Base-by-base conservation (phyloP, 1,139 yeast species). In the Magnusiomyces suaveolens region DNA sequence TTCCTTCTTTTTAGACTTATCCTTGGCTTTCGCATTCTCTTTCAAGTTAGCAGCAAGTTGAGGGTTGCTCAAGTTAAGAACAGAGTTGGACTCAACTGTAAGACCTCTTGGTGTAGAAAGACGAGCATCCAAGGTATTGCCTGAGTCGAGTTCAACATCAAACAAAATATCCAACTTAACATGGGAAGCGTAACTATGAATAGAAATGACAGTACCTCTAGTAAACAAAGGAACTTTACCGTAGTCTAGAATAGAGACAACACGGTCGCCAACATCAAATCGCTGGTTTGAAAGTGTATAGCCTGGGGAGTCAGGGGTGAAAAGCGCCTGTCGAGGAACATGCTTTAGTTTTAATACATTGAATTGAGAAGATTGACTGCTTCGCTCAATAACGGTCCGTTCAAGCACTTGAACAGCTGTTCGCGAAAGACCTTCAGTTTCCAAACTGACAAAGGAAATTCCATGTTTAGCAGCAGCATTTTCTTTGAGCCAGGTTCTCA, bases 171-270 rank as follows among this genome's bases (percentile, higher is more conserved):
- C 90, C 59, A 87, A 72, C 0, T 79, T 74, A 14, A 78, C 69
- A 52, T 66, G 69, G 43, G 80, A 74, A 1, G 87, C 87, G 54
- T 78, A 69, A 33, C 88, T 80, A 49, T 80, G 80, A 60, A 87
- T 82, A 3, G 92, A 89, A 53, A 87, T 85, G 54, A 92, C 95
- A 0, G 97, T 89, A 66, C 99, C 99, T 63, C 87, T 84, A 24
- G 89, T 79, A 65, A 85, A 87, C 56, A 83, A 72, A 39, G 97
- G 96, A 18, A 90, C 96, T 65, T 88, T 89, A 56, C 97, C 97
- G 43, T 87, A 83, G 63, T 84, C 88, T 64, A 86, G 84, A 25
- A 89, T 87, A 63, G 87, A 89, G 38, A 87, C 80, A 43, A 94
- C 87, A 58, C 98, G 80, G 65, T 92, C 97, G 62, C 98, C 98